phyloP scores from a whole-genome alignment of 495 filamentous ascomycete species.

The Choiromyces venosus region DNA sequence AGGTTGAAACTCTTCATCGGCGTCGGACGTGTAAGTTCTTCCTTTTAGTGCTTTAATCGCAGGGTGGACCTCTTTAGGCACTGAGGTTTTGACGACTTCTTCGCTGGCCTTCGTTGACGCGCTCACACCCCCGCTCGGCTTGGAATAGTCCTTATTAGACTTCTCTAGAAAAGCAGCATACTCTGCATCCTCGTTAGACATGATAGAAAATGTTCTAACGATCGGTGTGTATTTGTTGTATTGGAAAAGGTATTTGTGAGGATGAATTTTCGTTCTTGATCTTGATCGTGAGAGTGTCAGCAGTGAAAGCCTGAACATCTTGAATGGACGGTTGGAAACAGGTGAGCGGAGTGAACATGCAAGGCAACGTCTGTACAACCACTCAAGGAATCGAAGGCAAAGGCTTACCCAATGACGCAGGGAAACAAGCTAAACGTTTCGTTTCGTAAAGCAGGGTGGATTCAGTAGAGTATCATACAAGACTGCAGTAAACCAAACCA shows the following conservation, averaged over 20 bases:
- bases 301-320: background rate
- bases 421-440: background rate
- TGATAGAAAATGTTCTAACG: background rate
- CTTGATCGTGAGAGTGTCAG: slow-evolving; percentile 17
- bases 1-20: slow-evolving; percentile 63
- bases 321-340: background rate
- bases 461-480: background rate
- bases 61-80: slow-evolving; percentile 15
- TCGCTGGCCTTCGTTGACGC: slow-evolving; percentile 3
- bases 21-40: slow-evolving; percentile 55
- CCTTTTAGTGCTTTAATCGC: slow-evolving; percentile 29
- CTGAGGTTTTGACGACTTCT: background rate
- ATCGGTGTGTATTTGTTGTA: background rate
- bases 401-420: background rate
- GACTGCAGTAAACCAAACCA: too few species aligned
- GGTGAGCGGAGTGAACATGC: background rate
- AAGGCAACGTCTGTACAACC: too few species aligned
- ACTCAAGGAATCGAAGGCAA: background rate
- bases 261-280: background rate
- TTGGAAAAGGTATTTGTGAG: background rate
- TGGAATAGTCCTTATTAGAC: slow-evolving; percentile 34
- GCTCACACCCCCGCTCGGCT: background rate
- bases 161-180: slow-evolving; percentile 33
- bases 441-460: background rate
- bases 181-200: slow-evolving; percentile 16